Evolutionary conservation across 306 rosid species (phyloP), one percentile per base, ranked within the genome.

Genomic region (Canavalia ensiformis): DNA sequence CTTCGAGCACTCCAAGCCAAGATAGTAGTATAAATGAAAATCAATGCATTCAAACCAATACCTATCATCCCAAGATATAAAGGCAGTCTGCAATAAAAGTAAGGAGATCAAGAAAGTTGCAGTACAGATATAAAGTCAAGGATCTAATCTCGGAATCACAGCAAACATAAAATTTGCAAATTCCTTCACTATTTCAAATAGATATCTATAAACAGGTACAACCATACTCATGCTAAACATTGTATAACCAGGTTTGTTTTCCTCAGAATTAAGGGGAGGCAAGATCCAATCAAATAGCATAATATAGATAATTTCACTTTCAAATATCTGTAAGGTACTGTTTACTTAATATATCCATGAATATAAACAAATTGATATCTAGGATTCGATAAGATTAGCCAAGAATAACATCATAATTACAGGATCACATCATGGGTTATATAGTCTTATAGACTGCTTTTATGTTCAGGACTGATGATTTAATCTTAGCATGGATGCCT

Each of bases 41-140:
- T 86, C 81, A 93, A 78, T 62, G 86, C 41, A 33, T 92, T 96
- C 88, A 93, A 76, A 80, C 89, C 86, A 47, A 93, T 80, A 3
- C 97, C 98, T 75, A 88, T 88, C 97, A 88, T 90, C 83, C 99
- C 99, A 49, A 96, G 85, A 92, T 92, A 93, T 58, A 96, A 84
- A 76, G 97, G 97, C 84, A 85, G 83, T 87, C 99, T 96, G 97
- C 92, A 92, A 86, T 49, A 76, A 66, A 78, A 62, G 59, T 29
- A 72, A 83, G 76, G 79, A 45, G 51, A 78, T 78, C 29, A 72
- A 85, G 76, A 78, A 52, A 64, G 66, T 28, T 79, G 76, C 63
- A 58, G 28, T 29, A 69, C 71, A 68, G 29, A 77, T 68, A 56
- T 37, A 7, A 71, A 74, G 45, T 72, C 44, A 67, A 59, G 65